Percentiles rank a stretch among this genome's conserved stretches.
phyloP scores from a whole-genome alignment of 2,329 filamentous ascomycete species.

The Canariomyces notabilis region DNA sequence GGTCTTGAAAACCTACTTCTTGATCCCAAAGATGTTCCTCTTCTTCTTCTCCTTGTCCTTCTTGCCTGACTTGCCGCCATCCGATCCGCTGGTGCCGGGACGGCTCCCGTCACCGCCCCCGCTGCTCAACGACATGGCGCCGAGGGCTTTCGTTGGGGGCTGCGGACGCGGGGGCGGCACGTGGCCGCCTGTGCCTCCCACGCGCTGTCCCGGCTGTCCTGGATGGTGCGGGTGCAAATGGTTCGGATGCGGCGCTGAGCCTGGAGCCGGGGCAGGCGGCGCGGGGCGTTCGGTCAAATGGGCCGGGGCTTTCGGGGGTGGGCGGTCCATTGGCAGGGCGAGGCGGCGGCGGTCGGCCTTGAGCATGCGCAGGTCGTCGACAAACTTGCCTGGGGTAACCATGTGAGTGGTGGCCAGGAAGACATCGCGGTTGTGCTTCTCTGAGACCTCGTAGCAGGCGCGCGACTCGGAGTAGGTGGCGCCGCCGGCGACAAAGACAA shows the following conservation, averaged over 20 bases:
- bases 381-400: slow-evolving; percentile 76
- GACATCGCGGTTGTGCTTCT: slow-evolving; percentile 70
- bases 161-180: slow-evolving; percentile 30
- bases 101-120: slow-evolving; percentile 18
- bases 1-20: slow-evolving; percentile 23
- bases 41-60: slow-evolving; percentile 40
- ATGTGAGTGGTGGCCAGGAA: slow-evolving; percentile 89
- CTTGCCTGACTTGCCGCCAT: slow-evolving; percentile 37
- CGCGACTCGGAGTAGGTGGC: slow-evolving; percentile 90
- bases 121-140: slow-evolving; percentile 46
- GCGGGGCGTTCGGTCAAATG: slow-evolving; percentile 74
- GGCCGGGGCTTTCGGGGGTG: slow-evolving; percentile 74
- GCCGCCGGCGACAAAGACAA: slow-evolving; percentile 92
- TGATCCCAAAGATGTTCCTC: slow-evolving; percentile 32
- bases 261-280: slow-evolving; percentile 53
- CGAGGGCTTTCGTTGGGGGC: slow-evolving; percentile 53
- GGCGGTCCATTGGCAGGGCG: slow-evolving; percentile 74
- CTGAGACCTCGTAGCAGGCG: slow-evolving; percentile 80
- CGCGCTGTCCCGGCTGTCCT: slow-evolving; percentile 27
- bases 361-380: slow-evolving; percentile 61
- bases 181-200: slow-evolving; percentile 28
- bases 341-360: slow-evolving; percentile 69
- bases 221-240: slow-evolving; percentile 28
- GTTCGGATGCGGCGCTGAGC: slow-evolving; percentile 33
- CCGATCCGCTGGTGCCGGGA: slow-evolving; percentile 23